A percentile compares a stretch with the other conserved stretches of the same genome.
Evolutionary conservation across 768 basidiomycete genomes (phyloP).

Genomic region (Pleurotus ostreatus): DNA sequence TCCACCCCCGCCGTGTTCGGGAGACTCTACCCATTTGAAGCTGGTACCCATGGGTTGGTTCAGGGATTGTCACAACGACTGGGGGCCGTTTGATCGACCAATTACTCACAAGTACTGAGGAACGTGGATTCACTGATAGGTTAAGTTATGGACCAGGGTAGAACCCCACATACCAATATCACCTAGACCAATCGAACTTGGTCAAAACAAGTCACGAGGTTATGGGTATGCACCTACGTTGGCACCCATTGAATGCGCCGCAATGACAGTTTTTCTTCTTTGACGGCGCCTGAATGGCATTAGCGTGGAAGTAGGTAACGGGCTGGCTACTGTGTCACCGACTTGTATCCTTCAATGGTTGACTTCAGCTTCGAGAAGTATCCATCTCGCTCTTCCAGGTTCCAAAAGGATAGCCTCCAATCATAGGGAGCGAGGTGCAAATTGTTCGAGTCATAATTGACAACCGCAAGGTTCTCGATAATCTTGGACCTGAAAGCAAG

Average conservation of each 20-base stretch:
- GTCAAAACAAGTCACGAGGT: neutral
- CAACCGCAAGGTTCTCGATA: constrained; percentile 88
- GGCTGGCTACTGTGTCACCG: constrained; percentile 16
- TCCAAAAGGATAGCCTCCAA: constrained; percentile 85
- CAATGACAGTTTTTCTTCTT: constrained; percentile 75
- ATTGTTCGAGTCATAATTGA: constrained; percentile 92
- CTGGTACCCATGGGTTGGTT: constrained; percentile 30
- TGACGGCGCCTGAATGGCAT: constrained; percentile 50
- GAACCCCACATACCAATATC: constrained; percentile 6
- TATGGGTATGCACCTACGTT: constrained; percentile 42
- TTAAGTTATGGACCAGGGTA: neutral
- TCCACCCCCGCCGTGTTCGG: constrained; percentile 76
- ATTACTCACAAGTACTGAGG: constrained; percentile 78
- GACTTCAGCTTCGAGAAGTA: constrained; percentile 83
- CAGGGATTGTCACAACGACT: neutral
- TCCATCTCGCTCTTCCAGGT: constrained; percentile 87
- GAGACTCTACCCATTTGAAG: constrained; percentile 96
- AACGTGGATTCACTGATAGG: constrained; percentile 9
- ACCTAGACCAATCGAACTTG: neutral
- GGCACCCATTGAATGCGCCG: constrained; percentile 84
- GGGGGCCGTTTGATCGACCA: constrained; percentile 7
- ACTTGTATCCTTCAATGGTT: constrained; percentile 80
- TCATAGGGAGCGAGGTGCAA: constrained; percentile 84
- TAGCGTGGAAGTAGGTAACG: too few species aligned
- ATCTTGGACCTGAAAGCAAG: constrained; percentile 70